Evolutionary conservation across 2,329 filamentous ascomycete species (phyloP), one percentile per base, ranked within the genome.

Genomic region (Ceratocystis alfenasii): DNA sequence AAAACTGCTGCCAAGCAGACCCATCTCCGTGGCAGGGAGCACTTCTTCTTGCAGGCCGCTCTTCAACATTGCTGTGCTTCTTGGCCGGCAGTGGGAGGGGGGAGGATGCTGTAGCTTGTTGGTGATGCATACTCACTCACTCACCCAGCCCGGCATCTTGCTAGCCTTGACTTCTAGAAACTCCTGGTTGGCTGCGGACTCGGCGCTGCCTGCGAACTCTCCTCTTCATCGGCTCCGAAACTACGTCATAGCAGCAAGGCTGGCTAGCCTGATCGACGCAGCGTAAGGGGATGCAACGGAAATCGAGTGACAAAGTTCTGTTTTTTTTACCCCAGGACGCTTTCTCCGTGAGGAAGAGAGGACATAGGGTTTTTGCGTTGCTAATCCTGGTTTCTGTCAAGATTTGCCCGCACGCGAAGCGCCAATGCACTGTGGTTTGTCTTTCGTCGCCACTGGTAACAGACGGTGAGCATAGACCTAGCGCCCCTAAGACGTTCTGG

Each of bases 371-470:
- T 15, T 25, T 8, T 25, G 48, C 20, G 48, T 10, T 53, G 48
- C 48, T 10, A 53, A 25, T 22, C 20, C 12, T 25, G 48, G 8
- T 28, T 53, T 53, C 36, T 41, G 36, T 41, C 36, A 41, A 41
- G 36, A 41, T 41, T 41, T 15, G 10, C 36, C 36, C 10, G 36
- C 4, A 41, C 12, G 36, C 36, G 36, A 41, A 41, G 36, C 36
- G 28, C 55, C 55, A 33, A 30, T 59, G 55, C 55, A 6, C 55
- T n/a, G n/a, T n/a, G 28, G 12, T 33, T 17, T 15, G 55, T 36
- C 25, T 59, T 30, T 59, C 55, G 55, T 59, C 55, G 28, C 28
- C 55, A 36, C 3, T 59, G 28, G 55, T 59, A 36, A 59, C 55
- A 36, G 55, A 59, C 55, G 17, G 55, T 59, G 55, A 59, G 55